Evolutionary conservation across 2,329 filamentous ascomycete genomes (phyloP), one percentile per base, ranked within the genome.

Genomic region (Penicillium sp.): DNA sequence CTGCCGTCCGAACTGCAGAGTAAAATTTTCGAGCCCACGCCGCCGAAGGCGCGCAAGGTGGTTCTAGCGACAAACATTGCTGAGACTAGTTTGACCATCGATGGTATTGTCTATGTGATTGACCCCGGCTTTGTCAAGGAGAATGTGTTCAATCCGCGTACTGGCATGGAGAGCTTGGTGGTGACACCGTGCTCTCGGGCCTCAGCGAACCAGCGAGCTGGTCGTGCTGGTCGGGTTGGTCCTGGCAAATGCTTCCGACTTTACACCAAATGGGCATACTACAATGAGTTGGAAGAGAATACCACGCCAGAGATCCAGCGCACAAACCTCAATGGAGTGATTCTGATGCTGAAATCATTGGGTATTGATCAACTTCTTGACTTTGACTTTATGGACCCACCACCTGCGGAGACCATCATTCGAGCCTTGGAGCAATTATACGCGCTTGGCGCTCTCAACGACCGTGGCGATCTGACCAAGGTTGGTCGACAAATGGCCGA

Each of bases 61-160:
- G 92, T 99, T 0, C 78, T 98, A 37, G 92, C 93, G 0, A 98
- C 95, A 2, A 99, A 99, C 71, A 98, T 99, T 73, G 95, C 95
- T 2, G 95, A 99, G 74, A 99, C 95, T 0, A 92, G 88, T 80
- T 78, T 99, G 69, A 99, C 95, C 0, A 96, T 99, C 57, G 93
- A 98, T 71, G 93, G 93, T 16, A 96, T 98, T 58, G 90, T 93
- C 9, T 97, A 96, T 72, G 95, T 98, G 35, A 96, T 98, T 58
- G 95, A 99, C 66, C 91, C 91, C 0, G 95, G 95, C 0, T 96
- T 96, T 63, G 92, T 95, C 61, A 99, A 99, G 74, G 92, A 98
- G 71, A 96, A 96, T 65, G 85, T 93, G 1, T 98, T 93, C 78
- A 96, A 96, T 61, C 89, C 93, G 0, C 86, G 89, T 1, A 96